A percentile compares a stretch with the other conserved stretches of the same genome.
These are phyloP conservation scores for Strobilomyces dryophilus DNA, from an alignment of 768 basidiomycete genomes.

Conservation along the genomic window DNA sequence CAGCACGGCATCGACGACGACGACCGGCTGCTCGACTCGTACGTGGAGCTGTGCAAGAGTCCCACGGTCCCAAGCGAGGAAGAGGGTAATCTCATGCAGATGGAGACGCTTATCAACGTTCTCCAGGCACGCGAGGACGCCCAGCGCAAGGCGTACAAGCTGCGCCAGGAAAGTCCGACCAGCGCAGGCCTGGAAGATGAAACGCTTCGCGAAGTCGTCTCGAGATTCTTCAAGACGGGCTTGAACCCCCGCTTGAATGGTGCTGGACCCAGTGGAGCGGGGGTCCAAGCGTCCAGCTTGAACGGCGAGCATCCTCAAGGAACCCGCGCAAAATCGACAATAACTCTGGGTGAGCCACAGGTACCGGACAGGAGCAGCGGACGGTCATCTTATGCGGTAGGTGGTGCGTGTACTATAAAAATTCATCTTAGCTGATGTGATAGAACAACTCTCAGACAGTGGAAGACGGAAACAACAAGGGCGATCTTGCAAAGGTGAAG, in stretches of 20 bases:
- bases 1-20: slow-evolving; percentile 45
- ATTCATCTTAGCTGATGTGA: not conserved
- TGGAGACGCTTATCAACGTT: slow-evolving; percentile 51
- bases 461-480: not conserved
- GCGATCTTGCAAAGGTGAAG: no score
- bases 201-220: slow-evolving; percentile 30
- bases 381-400: slow-evolving; percentile 2
- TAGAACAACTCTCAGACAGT: slow-evolving; percentile 2
- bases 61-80: slow-evolving; percentile 45
- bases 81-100: slow-evolving; percentile 52
- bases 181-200: slow-evolving; percentile 30
- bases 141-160: slow-evolving; percentile 32
- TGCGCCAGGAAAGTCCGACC: slow-evolving; percentile 29
- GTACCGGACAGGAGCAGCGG: slow-evolving; percentile 2
- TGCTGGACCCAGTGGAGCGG: slow-evolving; percentile 11
- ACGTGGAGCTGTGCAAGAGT: slow-evolving; percentile 50
- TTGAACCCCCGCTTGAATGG: slow-evolving; percentile 15
- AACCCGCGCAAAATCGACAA: not conserved
- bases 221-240: slow-evolving; percentile 26
- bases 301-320: not conserved
- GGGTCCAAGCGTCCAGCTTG: slow-evolving; percentile 14
- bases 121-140: slow-evolving; percentile 51
- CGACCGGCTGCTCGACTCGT: slow-evolving; percentile 48
- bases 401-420: not conserved
- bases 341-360: slow-evolving; percentile 7